These are phyloP conservation scores for Leccinellum rugosiceps DNA, from an alignment of 768 basidiomycete genomes.

Conservation along the genomic window DNA sequence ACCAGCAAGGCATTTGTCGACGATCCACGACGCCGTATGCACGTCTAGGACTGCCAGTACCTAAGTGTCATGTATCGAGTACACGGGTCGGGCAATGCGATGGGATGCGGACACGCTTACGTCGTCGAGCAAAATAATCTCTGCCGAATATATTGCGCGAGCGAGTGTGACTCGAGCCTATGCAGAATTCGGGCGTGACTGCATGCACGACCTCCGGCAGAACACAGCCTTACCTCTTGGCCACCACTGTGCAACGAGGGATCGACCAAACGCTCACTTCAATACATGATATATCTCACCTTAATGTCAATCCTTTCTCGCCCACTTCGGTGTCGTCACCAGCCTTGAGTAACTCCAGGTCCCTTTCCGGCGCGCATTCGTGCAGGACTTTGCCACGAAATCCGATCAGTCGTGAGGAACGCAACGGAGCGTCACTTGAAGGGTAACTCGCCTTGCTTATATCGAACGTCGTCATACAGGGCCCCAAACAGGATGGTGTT, in stretches of 20 bases:
- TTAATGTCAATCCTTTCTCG: conserved; percentile 1
- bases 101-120: background rate
- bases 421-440: background rate
- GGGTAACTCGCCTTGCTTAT: background rate
- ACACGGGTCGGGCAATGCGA: too few species aligned
- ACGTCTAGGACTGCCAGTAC: conserved; percentile 1
- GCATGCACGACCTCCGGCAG: too few species aligned
- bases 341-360: background rate
- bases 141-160: background rate
- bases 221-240: background rate
- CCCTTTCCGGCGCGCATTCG: background rate
- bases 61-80: background rate
- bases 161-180: conserved; percentile 2
- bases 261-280: background rate
- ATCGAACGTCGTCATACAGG: background rate
- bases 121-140: conserved; percentile 1
- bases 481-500: conserved; percentile 1
- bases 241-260: background rate
- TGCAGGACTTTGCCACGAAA: background rate
- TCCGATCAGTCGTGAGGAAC: background rate
- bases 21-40: conserved; percentile 1
- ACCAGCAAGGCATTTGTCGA: background rate
- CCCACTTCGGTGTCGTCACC: conserved; percentile 3
- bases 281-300: background rate
- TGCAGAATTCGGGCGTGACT: background rate